Conservation (phyloP, 2,329 filamentous ascomycete genomes). For the Penicillium brasilianum region DNA sequence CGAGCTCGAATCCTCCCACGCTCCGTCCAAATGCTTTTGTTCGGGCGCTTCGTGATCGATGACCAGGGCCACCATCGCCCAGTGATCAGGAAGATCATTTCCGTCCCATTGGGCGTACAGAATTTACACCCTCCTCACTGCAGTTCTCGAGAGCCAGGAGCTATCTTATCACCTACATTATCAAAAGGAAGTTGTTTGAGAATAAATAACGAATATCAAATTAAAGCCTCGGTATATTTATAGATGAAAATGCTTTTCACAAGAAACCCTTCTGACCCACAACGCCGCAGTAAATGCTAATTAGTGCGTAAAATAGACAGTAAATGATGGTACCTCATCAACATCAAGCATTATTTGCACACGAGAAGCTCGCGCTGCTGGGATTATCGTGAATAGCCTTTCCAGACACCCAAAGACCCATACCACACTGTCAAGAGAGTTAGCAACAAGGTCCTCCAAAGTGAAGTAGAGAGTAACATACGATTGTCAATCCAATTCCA, state of each 20-base stretch:
- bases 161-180: neutral
- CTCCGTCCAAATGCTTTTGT: neutral
- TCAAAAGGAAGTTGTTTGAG: neutral
- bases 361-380: conserved; percentile 40
- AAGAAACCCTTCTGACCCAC: neutral
- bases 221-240: neutral
- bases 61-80: neutral
- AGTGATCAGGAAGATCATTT: neutral
- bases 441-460: neutral
- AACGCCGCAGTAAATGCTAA: conserved; percentile 2
- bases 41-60: neutral
- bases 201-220: neutral
- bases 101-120: neutral
- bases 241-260: neutral
- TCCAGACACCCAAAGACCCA: conserved; percentile 43
- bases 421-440: conserved; percentile 32
- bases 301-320: neutral
- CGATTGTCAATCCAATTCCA: conserved; percentile 30
- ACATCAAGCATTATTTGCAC: conserved; percentile 36
- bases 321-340: neutral
- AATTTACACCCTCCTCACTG: neutral
- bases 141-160: neutral
- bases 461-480: conserved; percentile 15
- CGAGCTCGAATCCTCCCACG: neutral
- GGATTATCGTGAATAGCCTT: conserved; percentile 42